Percentiles rank a stretch among this genome's conserved stretches.
phyloP scores from a whole-genome alignment of 177 flowering plant genomes.

The Vitis hybrid region DNA sequence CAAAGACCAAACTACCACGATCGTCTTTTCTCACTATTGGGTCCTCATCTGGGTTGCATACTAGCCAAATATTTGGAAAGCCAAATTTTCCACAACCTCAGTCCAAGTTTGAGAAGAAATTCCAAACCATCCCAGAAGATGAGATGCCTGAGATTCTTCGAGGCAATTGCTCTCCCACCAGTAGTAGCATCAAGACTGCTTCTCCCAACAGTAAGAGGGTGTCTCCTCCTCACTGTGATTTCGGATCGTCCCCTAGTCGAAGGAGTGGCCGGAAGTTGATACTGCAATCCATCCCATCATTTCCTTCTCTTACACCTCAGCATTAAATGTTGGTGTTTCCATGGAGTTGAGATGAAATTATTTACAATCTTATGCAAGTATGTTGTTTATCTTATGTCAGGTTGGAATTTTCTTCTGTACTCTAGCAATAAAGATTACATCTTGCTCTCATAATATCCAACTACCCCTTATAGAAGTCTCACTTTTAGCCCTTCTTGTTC shows the following conservation, averaged over 20 bases:
- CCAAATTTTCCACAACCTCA: slow-evolving; percentile 37
- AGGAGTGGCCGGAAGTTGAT: slow-evolving; percentile 72
- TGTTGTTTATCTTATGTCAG: slow-evolving; percentile 12
- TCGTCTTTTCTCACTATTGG: slow-evolving; percentile 41
- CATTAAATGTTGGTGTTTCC: slow-evolving; percentile 21
- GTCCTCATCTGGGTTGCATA: slow-evolving; percentile 32
- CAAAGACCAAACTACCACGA: slow-evolving; percentile 57
- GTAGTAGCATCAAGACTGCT: slow-evolving; percentile 42
- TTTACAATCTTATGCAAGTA: slow-evolving; percentile 18
- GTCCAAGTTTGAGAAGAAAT: slow-evolving; percentile 45
- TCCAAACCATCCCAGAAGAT: slow-evolving; percentile 41
- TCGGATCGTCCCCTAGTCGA: slow-evolving; percentile 46
- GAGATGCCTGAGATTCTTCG: slow-evolving; percentile 74
- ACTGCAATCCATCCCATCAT: slow-evolving; percentile 76
- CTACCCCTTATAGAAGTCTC: background rate
- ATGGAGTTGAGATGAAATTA: slow-evolving; percentile 16
- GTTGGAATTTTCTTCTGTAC: slow-evolving; percentile 4
- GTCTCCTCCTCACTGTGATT: slow-evolving; percentile 64
- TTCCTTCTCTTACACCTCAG: slow-evolving; percentile 73
- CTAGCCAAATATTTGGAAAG: slow-evolving; percentile 31
- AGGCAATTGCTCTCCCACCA: slow-evolving; percentile 44
- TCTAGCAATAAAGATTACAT: slow-evolving; percentile 27
- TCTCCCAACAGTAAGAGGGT: slow-evolving; percentile 94
- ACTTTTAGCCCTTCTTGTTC: background rate
- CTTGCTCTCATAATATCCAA: slow-evolving; percentile 10